phyloP scores from a whole-genome alignment of 257 asterid species.

The Solanum sitiens region DNA sequence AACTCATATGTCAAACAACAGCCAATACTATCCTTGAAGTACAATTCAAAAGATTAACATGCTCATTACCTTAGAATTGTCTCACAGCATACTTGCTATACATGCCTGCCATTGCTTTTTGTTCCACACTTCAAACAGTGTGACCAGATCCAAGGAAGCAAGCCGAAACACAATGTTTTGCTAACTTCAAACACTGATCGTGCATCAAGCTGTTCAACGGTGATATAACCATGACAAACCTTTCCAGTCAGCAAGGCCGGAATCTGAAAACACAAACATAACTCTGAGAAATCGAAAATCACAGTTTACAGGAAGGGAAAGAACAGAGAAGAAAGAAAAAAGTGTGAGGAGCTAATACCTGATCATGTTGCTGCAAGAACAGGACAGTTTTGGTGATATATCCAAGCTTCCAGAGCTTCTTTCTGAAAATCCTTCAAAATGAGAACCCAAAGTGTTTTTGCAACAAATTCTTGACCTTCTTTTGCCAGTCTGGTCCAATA shows the following conservation, averaged over 20 bases:
- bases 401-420: too few species aligned
- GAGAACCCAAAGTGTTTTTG: conserved; percentile 44
- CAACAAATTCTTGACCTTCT: conserved; percentile 20
- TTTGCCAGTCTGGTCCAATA: conserved; percentile 41
- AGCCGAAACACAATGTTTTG: conserved; percentile 42
- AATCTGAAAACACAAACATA: conserved; percentile 49
- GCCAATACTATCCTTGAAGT: neutral
- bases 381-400: too few species aligned
- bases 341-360: too few species aligned
- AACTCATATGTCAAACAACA: neutral
- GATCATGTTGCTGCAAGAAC: too few species aligned
- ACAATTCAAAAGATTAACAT: neutral
- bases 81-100: conserved; percentile 60
- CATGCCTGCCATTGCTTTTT: conserved; percentile 57
- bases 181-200: conserved; percentile 22
- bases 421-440: conserved; percentile 18
- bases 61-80: conserved; percentile 46
- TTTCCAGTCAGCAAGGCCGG: conserved; percentile 64
- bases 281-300: neutral
- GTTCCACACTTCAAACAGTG: conserved; percentile 52
- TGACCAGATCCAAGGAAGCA: conserved; percentile 86
- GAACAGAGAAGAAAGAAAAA: too few species aligned
- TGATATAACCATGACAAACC: conserved; percentile 62
- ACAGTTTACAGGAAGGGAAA: neutral
- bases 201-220: conserved; percentile 86